Conservation (phyloP, 1,284 basidiomycete genomes). For the Ceratobasidium sp. region DNA sequence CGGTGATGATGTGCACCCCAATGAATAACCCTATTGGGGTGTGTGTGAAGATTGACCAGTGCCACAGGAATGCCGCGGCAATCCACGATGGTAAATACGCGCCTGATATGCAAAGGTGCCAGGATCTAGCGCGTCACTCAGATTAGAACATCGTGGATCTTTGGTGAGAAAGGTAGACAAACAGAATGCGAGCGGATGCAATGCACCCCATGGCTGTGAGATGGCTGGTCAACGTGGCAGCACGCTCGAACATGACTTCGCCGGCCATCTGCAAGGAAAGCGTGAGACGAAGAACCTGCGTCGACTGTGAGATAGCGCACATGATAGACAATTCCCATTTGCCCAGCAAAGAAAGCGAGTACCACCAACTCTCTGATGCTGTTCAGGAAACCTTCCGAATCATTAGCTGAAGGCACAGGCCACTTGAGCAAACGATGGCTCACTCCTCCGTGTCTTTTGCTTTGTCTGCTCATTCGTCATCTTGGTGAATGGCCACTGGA, state of each 20-base stretch:
- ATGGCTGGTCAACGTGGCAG: slow-evolving; percentile 68
- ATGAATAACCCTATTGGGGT: slow-evolving; percentile 73
- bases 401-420: slow-evolving; percentile 77
- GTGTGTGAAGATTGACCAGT: slow-evolving; percentile 68
- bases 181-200: slow-evolving; percentile 73
- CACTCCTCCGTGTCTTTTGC: slow-evolving; percentile 72
- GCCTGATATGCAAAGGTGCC: slow-evolving; percentile 68
- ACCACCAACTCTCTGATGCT: slow-evolving; percentile 33
- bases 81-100: slow-evolving; percentile 75
- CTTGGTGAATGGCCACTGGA: slow-evolving; percentile 31
- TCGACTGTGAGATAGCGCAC: slow-evolving; percentile 1
- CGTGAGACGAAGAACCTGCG: slow-evolving; percentile 70
- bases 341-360: slow-evolving; percentile 38
- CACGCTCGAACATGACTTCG: slow-evolving; percentile 70
- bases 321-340: slow-evolving; percentile 41
- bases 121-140: slow-evolving; percentile 61
- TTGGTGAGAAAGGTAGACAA: slow-evolving; percentile 49
- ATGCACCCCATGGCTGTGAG: slow-evolving; percentile 79
- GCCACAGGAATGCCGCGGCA: slow-evolving; percentile 71
- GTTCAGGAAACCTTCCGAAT: slow-evolving; percentile 36
- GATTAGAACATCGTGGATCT: background rate
- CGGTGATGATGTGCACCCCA: slow-evolving; percentile 72
- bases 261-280: slow-evolving; percentile 80
- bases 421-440: slow-evolving; percentile 61
- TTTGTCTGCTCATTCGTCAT: slow-evolving; percentile 59